phyloP scores from a whole-genome alignment of 129 eudicot species.

The carrot (Daucus carota) region DNA sequence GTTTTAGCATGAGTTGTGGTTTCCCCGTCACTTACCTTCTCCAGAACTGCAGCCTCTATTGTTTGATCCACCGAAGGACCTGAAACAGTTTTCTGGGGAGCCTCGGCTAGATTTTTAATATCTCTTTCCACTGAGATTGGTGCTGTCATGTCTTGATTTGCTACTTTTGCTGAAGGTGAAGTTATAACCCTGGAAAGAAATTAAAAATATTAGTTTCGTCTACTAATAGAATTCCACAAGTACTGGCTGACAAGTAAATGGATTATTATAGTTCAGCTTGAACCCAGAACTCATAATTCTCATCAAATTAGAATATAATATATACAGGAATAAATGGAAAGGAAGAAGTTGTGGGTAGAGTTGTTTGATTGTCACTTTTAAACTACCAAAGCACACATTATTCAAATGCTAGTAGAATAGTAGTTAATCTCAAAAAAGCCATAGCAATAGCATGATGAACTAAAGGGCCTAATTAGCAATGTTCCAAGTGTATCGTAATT shows the following conservation, averaged over 20 bases:
- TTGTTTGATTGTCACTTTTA: neutral
- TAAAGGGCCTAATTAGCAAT: neutral
- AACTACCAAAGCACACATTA: neutral
- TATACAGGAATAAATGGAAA: neutral
- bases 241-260: neutral
- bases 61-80: conserved; percentile 20
- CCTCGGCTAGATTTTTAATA: conserved; percentile 13
- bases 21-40: conserved; percentile 15
- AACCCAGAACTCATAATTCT: neutral
- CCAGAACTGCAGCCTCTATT: conserved; percentile 15
- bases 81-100: conserved; percentile 19
- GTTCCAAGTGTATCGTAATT: neutral
- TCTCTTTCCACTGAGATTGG: conserved; percentile 29
- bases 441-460: too few relatives aligned
- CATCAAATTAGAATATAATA: neutral
- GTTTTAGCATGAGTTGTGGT: conserved; percentile 3
- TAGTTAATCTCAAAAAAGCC: neutral
- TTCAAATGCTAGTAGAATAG: neutral
- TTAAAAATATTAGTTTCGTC: neutral
- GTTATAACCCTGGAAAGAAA: conserved; percentile 35
- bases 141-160: conserved; percentile 27
- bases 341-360: neutral
- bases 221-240: neutral
- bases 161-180: conserved; percentile 22
- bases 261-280: neutral